Base-by-base conservation (phyloP, 495 filamentous ascomycete genomes). In the Lentithecium fluviatile region DNA sequence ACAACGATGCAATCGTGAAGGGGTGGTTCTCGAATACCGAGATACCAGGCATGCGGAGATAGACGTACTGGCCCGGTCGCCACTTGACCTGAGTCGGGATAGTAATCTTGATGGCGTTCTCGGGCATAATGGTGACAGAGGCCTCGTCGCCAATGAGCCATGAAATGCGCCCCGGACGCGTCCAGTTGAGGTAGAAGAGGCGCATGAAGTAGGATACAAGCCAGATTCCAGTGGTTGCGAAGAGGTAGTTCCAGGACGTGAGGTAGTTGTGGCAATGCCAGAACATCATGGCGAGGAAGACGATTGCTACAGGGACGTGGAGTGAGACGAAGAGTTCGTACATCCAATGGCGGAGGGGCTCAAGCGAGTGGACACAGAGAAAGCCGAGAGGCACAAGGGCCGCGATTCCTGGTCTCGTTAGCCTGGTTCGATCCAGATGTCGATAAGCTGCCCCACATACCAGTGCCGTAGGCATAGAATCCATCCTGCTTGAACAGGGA, bases 181-280 rank as follows among this genome's bases (percentile, higher is more conserved):
- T 79, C 88, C 91, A 96, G 69, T 96, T 96, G 55, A 95, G 79
- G 56, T 90, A 93, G 72, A 77, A 73, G 17, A 78, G 45, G 1
- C 75, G 74, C 63, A 73, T 56, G 12, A 69, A 10, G 49, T 74
- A 75, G 0, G 73, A 75, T 43, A 85, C 83, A 1, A 94, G 60
- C 85, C 90, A 94, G 68, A 96, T 90, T 34, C 77, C 89, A 37
- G 91, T 75, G 0, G 90, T 94, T 10, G 89, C 85, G 66, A 80
- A 94, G 8, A 97, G 81, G 67, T 97, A 97, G 71, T 83, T 79
- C 93, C 94, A 97, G 6, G 91, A 95, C 15, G 85, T 85, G 26
- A 97, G 78, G 70, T 89, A 95, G 72, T 97, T 96, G 67, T 90
- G 85, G 66, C 88, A 94, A 73, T 97, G 93, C 93, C 93, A 97